These are phyloP conservation scores for Daedaleopsis nitida DNA, from an alignment of 768 basidiomycete species.

Conservation along the genomic window DNA sequence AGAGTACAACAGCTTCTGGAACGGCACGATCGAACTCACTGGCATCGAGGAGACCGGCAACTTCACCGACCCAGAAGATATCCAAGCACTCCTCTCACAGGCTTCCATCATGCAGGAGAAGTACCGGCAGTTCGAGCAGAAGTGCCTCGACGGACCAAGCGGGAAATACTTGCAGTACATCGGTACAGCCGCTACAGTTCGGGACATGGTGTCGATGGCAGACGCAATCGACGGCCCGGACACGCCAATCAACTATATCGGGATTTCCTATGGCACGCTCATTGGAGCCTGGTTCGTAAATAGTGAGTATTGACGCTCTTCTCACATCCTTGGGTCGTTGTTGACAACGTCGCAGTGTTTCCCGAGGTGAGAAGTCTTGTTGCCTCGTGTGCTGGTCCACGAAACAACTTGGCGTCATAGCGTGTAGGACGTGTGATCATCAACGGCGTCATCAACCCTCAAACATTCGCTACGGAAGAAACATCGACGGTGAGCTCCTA, in stretches of 20 bases:
- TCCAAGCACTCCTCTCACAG: neutral
- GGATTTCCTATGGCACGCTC: slow-evolving; percentile 2
- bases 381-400: neutral
- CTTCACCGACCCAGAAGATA: slow-evolving; percentile 2
- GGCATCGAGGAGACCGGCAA: neutral
- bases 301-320: neutral
- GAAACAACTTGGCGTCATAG: neutral
- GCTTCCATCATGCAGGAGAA: neutral
- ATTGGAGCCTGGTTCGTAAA: slow-evolving; percentile 1
- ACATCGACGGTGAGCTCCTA: neutral
- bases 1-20: neutral
- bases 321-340: too few species aligned
- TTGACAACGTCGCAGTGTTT: slow-evolving; percentile 1
- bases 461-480: neutral
- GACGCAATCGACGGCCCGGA: slow-evolving; percentile 8
- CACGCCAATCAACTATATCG: slow-evolving; percentile 7
- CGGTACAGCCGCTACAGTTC: slow-evolving; percentile 4
- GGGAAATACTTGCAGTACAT: slow-evolving; percentile 2
- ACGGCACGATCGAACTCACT: neutral
- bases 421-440: slow-evolving; percentile 3
- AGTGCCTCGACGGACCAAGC: neutral
- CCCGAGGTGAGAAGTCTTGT: neutral
- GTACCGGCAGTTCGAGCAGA: slow-evolving; percentile 1
- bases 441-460: slow-evolving; percentile 5
- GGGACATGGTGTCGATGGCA: slow-evolving; percentile 10